Conservation (phyloP, 805 yeast species). For the Lachancea lanzarotensis region DNA sequence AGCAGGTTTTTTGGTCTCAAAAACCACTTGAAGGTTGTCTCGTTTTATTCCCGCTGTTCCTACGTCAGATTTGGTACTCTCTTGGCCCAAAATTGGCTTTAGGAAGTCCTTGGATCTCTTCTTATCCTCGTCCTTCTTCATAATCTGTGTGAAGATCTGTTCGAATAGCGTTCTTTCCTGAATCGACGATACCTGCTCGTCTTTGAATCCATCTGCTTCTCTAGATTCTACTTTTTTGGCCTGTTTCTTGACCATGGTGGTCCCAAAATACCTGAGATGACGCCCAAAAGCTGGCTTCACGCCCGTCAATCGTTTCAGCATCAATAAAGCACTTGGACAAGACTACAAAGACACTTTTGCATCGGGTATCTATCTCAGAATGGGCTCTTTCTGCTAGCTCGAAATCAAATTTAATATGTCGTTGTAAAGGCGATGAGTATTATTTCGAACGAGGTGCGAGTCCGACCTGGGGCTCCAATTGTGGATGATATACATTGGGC, state of each 20-base stretch:
- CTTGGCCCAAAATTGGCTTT: conserved; percentile 5
- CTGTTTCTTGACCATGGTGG: neutral
- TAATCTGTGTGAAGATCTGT: conserved; percentile 22
- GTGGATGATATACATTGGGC: too few species aligned
- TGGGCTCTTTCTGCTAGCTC: neutral
- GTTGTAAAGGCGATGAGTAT: too few species aligned
- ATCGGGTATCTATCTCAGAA: neutral
- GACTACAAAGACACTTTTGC: neutral
- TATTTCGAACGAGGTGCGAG: too few species aligned
- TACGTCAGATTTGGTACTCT: neutral
- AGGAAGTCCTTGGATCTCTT: conserved; percentile 11
- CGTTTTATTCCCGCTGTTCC: neutral
- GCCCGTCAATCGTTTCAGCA: neutral
- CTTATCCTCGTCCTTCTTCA: conserved; percentile 19
- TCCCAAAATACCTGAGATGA: neutral
- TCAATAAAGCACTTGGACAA: neutral
- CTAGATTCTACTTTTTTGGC: neutral
- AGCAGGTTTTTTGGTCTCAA: conserved; percentile 14
- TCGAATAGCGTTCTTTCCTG: conserved; percentile 25
- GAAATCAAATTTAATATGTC: neutral
- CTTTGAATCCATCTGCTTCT: conserved; percentile 14
- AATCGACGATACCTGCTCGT: conserved; percentile 18
- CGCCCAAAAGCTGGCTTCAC: neutral
- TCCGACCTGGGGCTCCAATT: too few species aligned
- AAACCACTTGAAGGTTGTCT: conserved; percentile 18